A percentile compares a stretch with the other conserved stretches of the same genome.
These are phyloP conservation scores for Benincasa hispida DNA, from an alignment of 306 rosid genomes.

Conservation along the genomic window DNA sequence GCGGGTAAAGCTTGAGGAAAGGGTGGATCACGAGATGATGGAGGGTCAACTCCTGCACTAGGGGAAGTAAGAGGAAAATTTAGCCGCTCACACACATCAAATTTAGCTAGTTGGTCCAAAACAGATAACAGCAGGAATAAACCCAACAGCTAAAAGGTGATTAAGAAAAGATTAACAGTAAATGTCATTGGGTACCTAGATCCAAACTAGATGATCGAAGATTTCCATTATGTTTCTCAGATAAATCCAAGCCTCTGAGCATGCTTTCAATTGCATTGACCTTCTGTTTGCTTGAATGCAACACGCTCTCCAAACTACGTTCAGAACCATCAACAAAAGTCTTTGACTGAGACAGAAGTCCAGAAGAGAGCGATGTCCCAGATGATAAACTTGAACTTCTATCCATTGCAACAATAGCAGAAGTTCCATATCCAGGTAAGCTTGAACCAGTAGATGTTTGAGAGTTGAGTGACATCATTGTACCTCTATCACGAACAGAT, in stretches of 20 bases:
- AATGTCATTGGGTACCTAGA: slow-evolving; percentile 72
- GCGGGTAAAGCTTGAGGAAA: slow-evolving; percentile 82
- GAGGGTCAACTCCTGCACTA: slow-evolving; percentile 99
- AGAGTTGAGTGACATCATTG: slow-evolving; percentile 30
- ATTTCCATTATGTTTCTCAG: slow-evolving; percentile 63
- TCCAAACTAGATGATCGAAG: slow-evolving; percentile 87
- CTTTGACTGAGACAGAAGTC: slow-evolving; percentile 68
- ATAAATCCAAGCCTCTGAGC: slow-evolving; percentile 93
- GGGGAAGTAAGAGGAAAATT: slow-evolving; percentile 65
- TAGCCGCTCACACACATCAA: slow-evolving; percentile 55
- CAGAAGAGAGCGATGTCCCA: slow-evolving; percentile 65
- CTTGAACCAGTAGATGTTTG: slow-evolving; percentile 63
- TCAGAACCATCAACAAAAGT: slow-evolving; percentile 61
- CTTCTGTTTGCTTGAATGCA: slow-evolving; percentile 96
- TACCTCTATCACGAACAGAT: slow-evolving; percentile 79
- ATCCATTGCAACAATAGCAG: slow-evolving; percentile 99
- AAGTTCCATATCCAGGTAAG: slow-evolving; percentile 92
- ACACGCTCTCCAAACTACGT: slow-evolving; percentile 86
- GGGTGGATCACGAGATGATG: slow-evolving; percentile 99
- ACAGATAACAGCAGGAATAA: background rate
- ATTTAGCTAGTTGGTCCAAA: background rate
- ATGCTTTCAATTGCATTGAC: slow-evolving; percentile 97
- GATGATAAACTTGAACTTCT: slow-evolving; percentile 76
- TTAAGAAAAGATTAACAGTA: slow-evolving; percentile 17
- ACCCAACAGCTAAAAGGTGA: slow-evolving; percentile 5